Conservation (phyloP, 148 eudicot genomes). For the Rhododendron simsii region DNA sequence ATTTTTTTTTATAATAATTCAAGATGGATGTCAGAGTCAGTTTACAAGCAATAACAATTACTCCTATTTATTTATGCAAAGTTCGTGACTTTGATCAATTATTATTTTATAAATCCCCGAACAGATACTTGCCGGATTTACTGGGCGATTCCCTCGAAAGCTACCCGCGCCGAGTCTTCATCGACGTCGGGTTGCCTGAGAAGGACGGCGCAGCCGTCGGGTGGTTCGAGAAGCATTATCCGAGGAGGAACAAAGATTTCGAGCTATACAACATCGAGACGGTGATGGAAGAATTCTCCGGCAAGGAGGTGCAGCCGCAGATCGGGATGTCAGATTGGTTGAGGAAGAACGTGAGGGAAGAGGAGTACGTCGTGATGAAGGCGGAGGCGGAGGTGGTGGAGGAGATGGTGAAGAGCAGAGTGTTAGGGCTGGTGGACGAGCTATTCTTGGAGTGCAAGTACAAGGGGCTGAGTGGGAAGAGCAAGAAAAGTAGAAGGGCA, state of each 20-base stretch:
- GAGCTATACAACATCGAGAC: conserved; percentile 55
- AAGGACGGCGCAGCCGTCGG: conserved; percentile 23
- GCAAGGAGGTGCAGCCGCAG: not conserved
- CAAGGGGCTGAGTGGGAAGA: conserved; percentile 26
- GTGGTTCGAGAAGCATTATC: conserved; percentile 72
- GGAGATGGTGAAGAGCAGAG: conserved; percentile 46
- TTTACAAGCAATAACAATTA: too few relatives aligned
- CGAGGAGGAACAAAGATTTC: conserved; percentile 51
- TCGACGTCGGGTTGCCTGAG: conserved; percentile 39
- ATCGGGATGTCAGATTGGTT: conserved; percentile 32
- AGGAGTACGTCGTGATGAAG: conserved; percentile 28
- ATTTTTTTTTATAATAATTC: too few relatives aligned
- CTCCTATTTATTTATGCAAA: not conserved
- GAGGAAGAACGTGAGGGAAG: conserved; percentile 24
- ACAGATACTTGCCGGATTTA: conserved; percentile 42
- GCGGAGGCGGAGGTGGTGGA: conserved; percentile 37
- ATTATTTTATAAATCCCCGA: not conserved
- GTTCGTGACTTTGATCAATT: not conserved
- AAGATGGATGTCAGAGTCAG: fast-evolving
- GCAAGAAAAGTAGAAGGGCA: conserved; percentile 49
- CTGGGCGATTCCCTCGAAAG: conserved; percentile 52
- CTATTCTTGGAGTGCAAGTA: conserved; percentile 60
- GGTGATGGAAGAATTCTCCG: conserved; percentile 21
- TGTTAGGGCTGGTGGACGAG: conserved; percentile 52
- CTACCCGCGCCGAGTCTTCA: conserved; percentile 63